Evolutionary conservation across 1,139 yeast species (phyloP).

Genomic region (Geotrichum candidum): DNA sequence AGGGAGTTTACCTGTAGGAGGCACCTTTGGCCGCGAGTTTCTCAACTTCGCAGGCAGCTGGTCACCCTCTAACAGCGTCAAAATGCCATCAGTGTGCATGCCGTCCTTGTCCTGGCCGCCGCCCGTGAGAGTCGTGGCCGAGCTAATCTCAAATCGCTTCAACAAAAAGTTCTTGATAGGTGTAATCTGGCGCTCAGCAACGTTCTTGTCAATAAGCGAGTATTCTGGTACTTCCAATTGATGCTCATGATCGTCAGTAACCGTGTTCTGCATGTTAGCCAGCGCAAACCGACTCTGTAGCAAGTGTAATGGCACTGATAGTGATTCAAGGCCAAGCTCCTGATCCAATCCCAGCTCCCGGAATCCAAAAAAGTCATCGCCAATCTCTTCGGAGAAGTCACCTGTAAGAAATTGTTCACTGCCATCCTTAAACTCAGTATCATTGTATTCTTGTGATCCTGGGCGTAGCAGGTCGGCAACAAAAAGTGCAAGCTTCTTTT

Average conservation of each 20-base stretch:
- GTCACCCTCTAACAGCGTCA: constrained; percentile 61
- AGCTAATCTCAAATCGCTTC: constrained; percentile 28
- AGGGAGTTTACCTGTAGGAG: constrained; percentile 87
- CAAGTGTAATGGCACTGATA: constrained; percentile 83
- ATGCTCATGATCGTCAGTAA: constrained; percentile 20
- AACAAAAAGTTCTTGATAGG: constrained; percentile 54
- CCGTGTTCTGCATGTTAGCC: constrained; percentile 21
- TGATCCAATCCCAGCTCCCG: constrained; percentile 88
- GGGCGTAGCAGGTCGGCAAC: constrained; percentile 81
- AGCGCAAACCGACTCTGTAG: constrained; percentile 67
- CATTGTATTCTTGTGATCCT: constrained; percentile 61
- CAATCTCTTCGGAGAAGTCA: constrained; percentile 85
- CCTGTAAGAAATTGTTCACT: constrained; percentile 94
- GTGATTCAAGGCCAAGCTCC: constrained; percentile 80
- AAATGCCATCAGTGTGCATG: constrained; percentile 33
- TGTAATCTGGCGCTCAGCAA: constrained; percentile 48
- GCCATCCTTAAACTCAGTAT: constrained; percentile 76
- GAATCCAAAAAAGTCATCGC: constrained; percentile 93
- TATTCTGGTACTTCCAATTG: constrained; percentile 35
- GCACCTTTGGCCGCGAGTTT: constrained; percentile 75
- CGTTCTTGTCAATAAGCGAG: constrained; percentile 43
- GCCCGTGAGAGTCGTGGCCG: constrained; percentile 17
- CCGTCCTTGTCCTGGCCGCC: constrained; percentile 22
- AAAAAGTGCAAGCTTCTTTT: constrained; percentile 61
- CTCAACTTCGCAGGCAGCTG: constrained; percentile 76